phyloP scores from a whole-genome alignment of 2,329 filamentous ascomycete species.

The Fusarium fracticaudum region DNA sequence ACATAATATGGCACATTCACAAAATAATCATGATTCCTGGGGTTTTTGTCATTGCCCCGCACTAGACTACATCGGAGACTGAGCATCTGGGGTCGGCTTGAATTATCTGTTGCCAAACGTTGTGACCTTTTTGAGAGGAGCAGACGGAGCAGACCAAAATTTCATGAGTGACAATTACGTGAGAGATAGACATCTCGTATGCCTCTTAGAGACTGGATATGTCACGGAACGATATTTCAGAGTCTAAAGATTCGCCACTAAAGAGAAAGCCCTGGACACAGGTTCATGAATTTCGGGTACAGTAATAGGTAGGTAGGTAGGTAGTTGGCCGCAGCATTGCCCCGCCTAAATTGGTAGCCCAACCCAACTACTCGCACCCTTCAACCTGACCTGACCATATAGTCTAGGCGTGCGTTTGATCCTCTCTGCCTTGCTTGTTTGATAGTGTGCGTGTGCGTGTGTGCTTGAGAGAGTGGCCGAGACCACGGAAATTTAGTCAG shows the following conservation, averaged over 20 bases:
- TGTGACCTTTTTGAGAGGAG: not conserved
- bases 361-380: conserved; percentile 25
- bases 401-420: conserved; percentile 17
- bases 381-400: conserved; percentile 9
- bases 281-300: not conserved
- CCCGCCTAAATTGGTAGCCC: conserved; percentile 34
- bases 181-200: too few relatives aligned
- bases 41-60: conserved; percentile 12
- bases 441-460: not conserved
- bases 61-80: conserved; percentile 11
- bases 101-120: not conserved
- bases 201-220: conserved; percentile 23
- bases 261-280: conserved; percentile 7
- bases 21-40: conserved; percentile 31
- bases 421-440: conserved; percentile 7
- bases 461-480: conserved; percentile 10
- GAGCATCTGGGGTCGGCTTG: not conserved
- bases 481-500: conserved; percentile 1
- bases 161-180: not conserved
- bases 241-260: conserved; percentile 40
- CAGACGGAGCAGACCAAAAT: not conserved
- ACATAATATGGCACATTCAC: conserved; percentile 45
- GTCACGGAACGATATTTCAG: conserved; percentile 24
- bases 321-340: conserved; percentile 18
- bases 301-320: not conserved